Evolutionary conservation across 495 filamentous ascomycete species (phyloP), one percentile per base, ranked within the genome.

Genomic region (Choiromyces venosus): DNA sequence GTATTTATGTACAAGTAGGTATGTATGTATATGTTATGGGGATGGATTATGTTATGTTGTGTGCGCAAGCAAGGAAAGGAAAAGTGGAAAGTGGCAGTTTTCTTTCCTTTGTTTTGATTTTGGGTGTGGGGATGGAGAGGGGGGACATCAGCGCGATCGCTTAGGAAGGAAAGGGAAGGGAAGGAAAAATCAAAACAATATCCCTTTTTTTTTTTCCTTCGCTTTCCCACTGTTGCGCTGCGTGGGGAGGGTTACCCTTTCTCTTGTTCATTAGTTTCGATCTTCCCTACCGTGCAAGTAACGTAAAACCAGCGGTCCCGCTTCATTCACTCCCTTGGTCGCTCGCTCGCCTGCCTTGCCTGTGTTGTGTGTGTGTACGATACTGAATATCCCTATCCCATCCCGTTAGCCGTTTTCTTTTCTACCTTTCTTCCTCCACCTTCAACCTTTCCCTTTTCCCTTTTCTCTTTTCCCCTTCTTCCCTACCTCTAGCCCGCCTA

Each of bases 41-140:
- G 52, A 10, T 12, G 25, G 52, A 10, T 12, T 12, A 25, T 56
- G 52, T 29, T 56, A 12, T 29, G 10, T 29, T 56, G 52, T 29
- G 52, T 3, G 52, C 52, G 52, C 52, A 29, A 29, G 25, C 52
- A 56, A 29, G n/a, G 52, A 29, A 29, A 29, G 52, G 52, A 1
- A 56, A 18, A 4, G 25, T 61, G 52, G 52, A 61, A 33, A 61
- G 25, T 61, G 52, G 52, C 52, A 61, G n/a, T 29, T 1, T 56
- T 56, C 25, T 56, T 56, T 56, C n/a, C n/a, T 33, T 61, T 61
- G 52, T 61, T 61, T 61, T 61, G 52, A 61, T 61, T 61, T 61
- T 61, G 25, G 25, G n/a, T n/a, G 12, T 61, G 52, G 52, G 52
- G 7, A 61, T 25, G n/a, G 46, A 25, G 46, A 29, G 46, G 7